Evolutionary conservation across 768 basidiomycete species (phyloP), one percentile per base, ranked within the genome.

Genomic region (Paxillus involutus): DNA sequence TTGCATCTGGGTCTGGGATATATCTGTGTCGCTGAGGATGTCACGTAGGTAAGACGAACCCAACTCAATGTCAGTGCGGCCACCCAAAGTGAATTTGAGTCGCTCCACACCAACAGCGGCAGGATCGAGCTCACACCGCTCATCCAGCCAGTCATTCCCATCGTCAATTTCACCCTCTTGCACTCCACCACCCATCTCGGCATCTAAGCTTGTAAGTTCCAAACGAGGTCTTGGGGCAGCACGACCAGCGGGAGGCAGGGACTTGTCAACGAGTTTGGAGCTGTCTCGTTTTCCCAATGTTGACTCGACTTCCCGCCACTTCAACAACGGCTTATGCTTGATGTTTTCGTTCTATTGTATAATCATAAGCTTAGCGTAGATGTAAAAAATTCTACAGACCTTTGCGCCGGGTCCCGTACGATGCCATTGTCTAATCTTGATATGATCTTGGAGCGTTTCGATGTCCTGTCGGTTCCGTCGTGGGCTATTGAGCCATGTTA

Each of bases 121-220:
- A 12, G 16, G 35, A 42, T 42, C 21, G 14, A 48, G 37, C 39
- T 17, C 14, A 29, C 36, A n/a, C 14, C 7, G 14, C 26, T 29
- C 21, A 50, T 50, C 41, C 3, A 50, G 41, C 52, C 52, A 53
- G 46, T 33, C 17, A 10, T 35, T 37, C 33, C 52, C 52, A 53
- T 53, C 30, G 13, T 48, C 45, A 12, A 21, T 21, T 21, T 21
- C 21, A 21, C 21, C 21, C 21, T 21, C 21, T 21, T 21, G 21
- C 21, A 21, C 21, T 21, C 2, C 21, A 21, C 21, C 21, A 21
- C 21, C 21, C 3, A 21, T 21, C 21, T 21, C 21, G 21, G 21
- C 21, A 21, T 21, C 21, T 21, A 21, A 21, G 21, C 21, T 21
- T 21, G 21, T 21, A 21, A 53, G 24, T 29, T 8, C 6, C 14